Conservation (phyloP, 176 grass and related monocot species). For the Triticum turgidum region DNA sequence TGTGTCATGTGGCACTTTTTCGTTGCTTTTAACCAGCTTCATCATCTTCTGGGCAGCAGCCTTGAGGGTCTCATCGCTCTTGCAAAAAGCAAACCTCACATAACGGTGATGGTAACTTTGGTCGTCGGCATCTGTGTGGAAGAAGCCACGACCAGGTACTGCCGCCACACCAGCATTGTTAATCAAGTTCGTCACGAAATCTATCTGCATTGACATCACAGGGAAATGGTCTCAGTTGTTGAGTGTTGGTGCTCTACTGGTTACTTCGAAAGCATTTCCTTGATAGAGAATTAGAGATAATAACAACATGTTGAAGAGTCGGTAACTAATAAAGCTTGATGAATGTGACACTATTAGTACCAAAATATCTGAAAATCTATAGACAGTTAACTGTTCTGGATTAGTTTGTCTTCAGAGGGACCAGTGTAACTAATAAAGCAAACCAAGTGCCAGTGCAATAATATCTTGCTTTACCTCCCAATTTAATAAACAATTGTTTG, state of each 20-base stretch:
- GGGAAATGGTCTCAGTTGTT: not conserved
- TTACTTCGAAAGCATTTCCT: not conserved
- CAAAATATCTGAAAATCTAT: not conserved
- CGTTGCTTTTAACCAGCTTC: conserved; percentile 22
- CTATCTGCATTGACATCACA: conserved; percentile 48
- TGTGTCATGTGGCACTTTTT: not conserved
- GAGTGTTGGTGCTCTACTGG: not conserved
- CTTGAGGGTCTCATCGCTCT: conserved; percentile 62
- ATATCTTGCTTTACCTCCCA: not conserved
- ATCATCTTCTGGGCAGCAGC: conserved; percentile 67
- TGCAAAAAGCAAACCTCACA: conserved; percentile 90
- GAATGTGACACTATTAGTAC: conserved; percentile 5
- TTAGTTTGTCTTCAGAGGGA: not conserved
- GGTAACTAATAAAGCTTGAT: not conserved
- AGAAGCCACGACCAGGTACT: conserved; percentile 85
- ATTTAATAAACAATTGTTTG: not conserved
- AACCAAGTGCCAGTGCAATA: not conserved
- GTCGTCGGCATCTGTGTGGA: conserved; percentile 43
- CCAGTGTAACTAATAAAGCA: not conserved
- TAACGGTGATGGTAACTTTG: conserved; percentile 48
- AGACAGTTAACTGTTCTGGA: not conserved
- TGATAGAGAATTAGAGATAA: not conserved
- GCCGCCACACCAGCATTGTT: conserved; percentile 67
- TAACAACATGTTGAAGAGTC: not conserved
- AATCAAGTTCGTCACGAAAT: conserved; percentile 76